Evolutionary conservation across 371 early-diverging fungal species (phyloP).

Genomic region (Mortierella sp.): DNA sequence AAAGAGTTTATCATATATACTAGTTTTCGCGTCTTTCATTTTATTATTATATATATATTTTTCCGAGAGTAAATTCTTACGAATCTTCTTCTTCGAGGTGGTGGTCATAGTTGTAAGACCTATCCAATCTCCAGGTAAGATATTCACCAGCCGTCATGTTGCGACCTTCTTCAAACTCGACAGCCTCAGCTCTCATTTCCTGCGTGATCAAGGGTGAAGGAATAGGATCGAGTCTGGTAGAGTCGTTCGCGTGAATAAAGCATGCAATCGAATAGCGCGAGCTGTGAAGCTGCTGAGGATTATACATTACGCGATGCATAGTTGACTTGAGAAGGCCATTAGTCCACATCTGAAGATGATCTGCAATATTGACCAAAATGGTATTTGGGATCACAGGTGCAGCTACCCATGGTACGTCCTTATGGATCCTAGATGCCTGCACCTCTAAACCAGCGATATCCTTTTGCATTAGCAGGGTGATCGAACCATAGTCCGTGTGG

Average conservation of each 20-base stretch:
- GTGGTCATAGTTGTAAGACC: constrained; percentile 20
- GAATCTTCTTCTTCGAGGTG: constrained; percentile 4
- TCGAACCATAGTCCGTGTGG: constrained; percentile 80
- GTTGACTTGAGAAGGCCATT: constrained; percentile 77
- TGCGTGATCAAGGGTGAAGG: constrained; percentile 53
- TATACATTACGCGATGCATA: constrained; percentile 77
- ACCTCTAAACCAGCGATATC: constrained; percentile 79
- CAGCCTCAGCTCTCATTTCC: constrained; percentile 43
- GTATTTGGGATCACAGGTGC: constrained; percentile 72
- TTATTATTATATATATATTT: no score
- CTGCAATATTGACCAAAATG: constrained; percentile 80
- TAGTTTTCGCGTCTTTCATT: no score
- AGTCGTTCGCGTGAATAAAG: constrained; percentile 71
- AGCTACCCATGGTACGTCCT: constrained; percentile 67
- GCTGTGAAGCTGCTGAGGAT: constrained; percentile 65
- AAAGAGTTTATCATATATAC: no score
- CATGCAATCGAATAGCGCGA: constrained; percentile 81
- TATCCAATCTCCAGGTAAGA: constrained; percentile 26
- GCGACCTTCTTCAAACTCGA: constrained; percentile 48
- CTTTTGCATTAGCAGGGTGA: constrained; percentile 81
- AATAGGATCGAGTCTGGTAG: constrained; percentile 59
- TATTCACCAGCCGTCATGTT: constrained; percentile 52
- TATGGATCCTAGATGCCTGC: constrained; percentile 60
- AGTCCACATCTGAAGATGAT: constrained; percentile 80
- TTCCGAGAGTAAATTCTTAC: background rate